Evolutionary conservation across 345 rosid species (phyloP).

Genomic region (Hirschfeldia incana): DNA sequence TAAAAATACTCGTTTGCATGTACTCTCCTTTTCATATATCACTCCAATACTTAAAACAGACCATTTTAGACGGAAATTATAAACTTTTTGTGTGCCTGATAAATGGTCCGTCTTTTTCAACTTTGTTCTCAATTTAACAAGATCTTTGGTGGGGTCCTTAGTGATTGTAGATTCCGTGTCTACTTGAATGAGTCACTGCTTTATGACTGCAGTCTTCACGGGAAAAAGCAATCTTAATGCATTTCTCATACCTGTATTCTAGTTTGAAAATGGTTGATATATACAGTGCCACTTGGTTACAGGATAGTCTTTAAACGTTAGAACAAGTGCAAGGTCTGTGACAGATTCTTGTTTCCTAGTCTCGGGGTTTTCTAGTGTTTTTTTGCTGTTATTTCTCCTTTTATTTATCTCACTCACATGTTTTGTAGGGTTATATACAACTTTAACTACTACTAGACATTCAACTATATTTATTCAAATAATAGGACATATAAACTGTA

Average conservation of each 20-base stretch:
- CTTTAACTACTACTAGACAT: background rate
- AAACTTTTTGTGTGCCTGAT: background rate
- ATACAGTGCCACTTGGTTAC: constrained; percentile 29
- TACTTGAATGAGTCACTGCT: constrained; percentile 35
- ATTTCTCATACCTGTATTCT: constrained; percentile 6
- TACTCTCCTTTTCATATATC: background rate
- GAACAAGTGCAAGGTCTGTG: background rate
- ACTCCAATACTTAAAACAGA: background rate
- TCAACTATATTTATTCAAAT: background rate
- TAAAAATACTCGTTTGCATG: constrained; percentile 2
- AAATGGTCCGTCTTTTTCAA: constrained; percentile 7
- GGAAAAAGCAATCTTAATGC: constrained; percentile 25
- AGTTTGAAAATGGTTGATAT: constrained; percentile 17
- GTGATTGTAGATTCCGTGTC: constrained; percentile 37
- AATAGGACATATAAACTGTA: background rate
- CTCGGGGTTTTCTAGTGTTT: constrained; percentile 12
- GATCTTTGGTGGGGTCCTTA: constrained; percentile 31
- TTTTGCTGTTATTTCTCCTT: background rate
- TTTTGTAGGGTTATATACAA: constrained; percentile 10
- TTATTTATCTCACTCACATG: constrained; percentile 29
- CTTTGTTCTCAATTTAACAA: background rate
- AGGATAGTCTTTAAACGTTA: constrained; percentile 16
- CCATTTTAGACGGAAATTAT: background rate
- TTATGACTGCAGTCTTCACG: constrained; percentile 38
- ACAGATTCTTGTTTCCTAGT: constrained; percentile 12